Base-by-base conservation (phyloP, 176 grass and related monocot species). In the Oryza longistaminata region DNA sequence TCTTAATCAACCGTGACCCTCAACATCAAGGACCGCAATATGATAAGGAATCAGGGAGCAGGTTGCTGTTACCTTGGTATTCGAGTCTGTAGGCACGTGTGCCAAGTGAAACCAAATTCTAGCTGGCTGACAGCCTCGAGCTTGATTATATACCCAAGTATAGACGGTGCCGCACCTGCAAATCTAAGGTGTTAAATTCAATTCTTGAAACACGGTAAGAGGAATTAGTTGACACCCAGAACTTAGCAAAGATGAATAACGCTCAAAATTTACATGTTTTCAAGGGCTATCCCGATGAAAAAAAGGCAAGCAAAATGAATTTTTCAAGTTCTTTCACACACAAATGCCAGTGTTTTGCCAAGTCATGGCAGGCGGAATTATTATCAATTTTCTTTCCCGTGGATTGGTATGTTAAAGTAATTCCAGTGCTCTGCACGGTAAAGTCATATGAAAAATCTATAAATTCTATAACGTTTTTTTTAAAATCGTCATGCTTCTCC, bases 351-450 rank as follows among this genome's bases (percentile, higher is more conserved):
- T 98, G n/a, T n/a, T n/a, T 83, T 93, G 96, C 96, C 96, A 98
- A n/a, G 74, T 98, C 96, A 90, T 98, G 96, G 78, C 96, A 98
- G 70, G 95, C n/a, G n/a, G 96, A 79, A 98, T 98, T 81, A 98
- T 95, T n/a, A 69, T 98, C 93, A 80, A 94, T 78, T 88, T 88
- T 98, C 83, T 98, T 98, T 69, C 89, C 91, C n/a, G n/a, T n/a
- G 66, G 89, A 73, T 75, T 92, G 81, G 52, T 93, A 76, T n/a
- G n/a, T n/a, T n/a, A n/a, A 71, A 98, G 86, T 66, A 98, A 85
- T 72, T 98, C 95, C 78, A 98, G 85, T 62, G 95, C 95, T 9
- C n/a, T n/a, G 70, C 95, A 83, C 95, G 90, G 68, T 97, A 73
- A 95, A 97, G 78, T 91, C n/a, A n/a, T n/a, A 98, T 31, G 92